Evolutionary conservation across 495 filamentous ascomycete species (phyloP), one percentile per base, ranked within the genome.

Genomic region (Niebla homalea): DNA sequence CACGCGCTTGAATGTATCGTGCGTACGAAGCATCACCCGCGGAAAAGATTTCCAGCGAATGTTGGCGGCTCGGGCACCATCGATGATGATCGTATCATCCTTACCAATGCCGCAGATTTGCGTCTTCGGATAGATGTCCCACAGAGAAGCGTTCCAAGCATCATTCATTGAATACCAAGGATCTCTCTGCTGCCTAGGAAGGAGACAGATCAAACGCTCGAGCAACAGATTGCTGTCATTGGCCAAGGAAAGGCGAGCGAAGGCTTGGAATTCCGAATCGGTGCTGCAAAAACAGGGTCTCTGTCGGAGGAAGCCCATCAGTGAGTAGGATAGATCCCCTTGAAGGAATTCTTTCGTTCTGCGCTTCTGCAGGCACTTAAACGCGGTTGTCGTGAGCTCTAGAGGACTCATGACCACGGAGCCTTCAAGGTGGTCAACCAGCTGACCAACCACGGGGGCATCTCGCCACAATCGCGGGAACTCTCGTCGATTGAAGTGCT

Each of bases 231-330:
- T 57, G 50, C 60, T 70, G 42, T 68, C 65, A 48, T 73, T 73
- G 1, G 61, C 62, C 1, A 73, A 60, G 19, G 67, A 70, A 8
- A 73, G 61, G 3, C 68, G 57, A 18, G 72, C 69, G 26, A 75
- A 67, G 15, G 69, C 69, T 54, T 74, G 68, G 54, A 72, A 74
- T 3, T 42, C 51, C 1, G 54, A 61, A 45, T 75, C 72, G 7
- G 57, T 59, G 18, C 41, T 53, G 45, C 61, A 62, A 21, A 64
- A 58, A 18, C 50, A 39, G 0, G 65, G 68, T 11, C 71, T 57
- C 16, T 61, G 49, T 19, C 63, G 58, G 5, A 72, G 57, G 16
- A 75, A 63, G 3, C 69, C 67, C 68, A 70, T 72, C 8, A 76
- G 52, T 5, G 67, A 70, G 50, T 74, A 76, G 14, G 64, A 54